A percentile compares a stretch with the other conserved stretches of the same genome.
Conservation (phyloP, 2,329 filamentous ascomycete genomes). For the Colletotrichum lini region DNA sequence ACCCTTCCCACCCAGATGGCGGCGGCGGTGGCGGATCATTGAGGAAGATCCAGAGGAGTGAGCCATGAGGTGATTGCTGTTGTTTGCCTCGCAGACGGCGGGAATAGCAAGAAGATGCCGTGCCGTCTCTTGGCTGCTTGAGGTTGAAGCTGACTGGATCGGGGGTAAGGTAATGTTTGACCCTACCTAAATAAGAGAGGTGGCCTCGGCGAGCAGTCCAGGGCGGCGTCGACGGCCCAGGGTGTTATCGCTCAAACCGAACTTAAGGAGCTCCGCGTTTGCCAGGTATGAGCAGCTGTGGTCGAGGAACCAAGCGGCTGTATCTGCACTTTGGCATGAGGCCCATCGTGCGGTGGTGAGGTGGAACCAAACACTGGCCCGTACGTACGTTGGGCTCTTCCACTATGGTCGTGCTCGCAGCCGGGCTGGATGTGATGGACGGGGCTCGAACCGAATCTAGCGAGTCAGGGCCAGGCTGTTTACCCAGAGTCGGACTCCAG, state of each 20-base stretch:
- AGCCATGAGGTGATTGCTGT: conserved; percentile 5
- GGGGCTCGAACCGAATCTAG: conserved; percentile 16
- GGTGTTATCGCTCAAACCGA: conserved; percentile 2
- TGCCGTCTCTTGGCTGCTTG: conserved; percentile 17
- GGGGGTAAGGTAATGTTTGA: conserved; percentile 1
- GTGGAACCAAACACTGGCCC: background rate
- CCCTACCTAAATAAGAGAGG: conserved; percentile 1
- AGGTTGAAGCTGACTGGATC: conserved; percentile 14
- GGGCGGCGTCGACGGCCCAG: background rate
- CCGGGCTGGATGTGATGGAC: background rate
- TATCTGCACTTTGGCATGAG: background rate
- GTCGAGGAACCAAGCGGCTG: background rate
- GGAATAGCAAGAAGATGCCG: conserved; percentile 7
- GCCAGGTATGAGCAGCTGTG: conserved; percentile 1
- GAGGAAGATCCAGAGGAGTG: conserved; percentile 10
- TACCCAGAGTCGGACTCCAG: conserved; percentile 8
- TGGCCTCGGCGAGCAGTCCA: background rate
- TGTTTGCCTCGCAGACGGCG: background rate
- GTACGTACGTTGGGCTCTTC: background rate
- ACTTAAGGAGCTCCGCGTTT: background rate
- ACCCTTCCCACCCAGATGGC: background rate
- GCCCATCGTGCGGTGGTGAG: background rate
- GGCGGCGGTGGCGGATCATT: background rate
- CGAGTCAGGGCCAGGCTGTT: conserved; percentile 14
- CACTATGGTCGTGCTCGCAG: too few species aligned